phyloP scores from a whole-genome alignment of 2,329 filamentous ascomycete species.

The Fusarium pininemorale region DNA sequence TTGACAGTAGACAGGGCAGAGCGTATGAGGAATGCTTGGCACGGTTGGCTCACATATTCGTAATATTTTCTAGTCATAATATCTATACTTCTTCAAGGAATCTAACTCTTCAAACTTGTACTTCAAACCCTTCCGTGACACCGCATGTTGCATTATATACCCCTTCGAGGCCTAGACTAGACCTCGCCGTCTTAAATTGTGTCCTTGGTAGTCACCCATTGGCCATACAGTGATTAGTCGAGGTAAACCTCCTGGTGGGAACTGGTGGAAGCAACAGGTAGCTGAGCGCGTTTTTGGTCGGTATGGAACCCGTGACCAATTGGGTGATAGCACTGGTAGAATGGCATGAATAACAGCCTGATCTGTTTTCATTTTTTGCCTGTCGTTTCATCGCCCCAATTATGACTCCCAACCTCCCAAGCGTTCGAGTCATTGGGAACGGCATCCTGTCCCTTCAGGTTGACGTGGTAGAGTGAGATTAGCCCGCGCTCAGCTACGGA shows the following conservation, averaged over 20 bases:
- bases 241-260: accelerated
- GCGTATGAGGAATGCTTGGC: conserved; percentile 39
- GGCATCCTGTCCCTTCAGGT: accelerated
- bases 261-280: background rate
- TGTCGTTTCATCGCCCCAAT: accelerated
- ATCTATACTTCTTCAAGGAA: too few relatives aligned
- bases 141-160: too few relatives aligned
- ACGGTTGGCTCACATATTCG: conserved; percentile 38
- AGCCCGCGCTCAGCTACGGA: background rate
- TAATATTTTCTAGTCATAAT: background rate
- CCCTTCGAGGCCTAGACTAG: accelerated
- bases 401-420: background rate
- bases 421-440: accelerated
- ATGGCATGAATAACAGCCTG: background rate
- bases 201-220: accelerated
- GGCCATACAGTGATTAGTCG: accelerated
- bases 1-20: conserved; percentile 24
- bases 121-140: accelerated
- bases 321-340: background rate
- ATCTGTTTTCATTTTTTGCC: accelerated
- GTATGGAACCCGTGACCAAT: background rate
- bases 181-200: accelerated
- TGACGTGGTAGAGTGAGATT: accelerated
- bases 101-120: accelerated
- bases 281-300: accelerated